phyloP scores from a whole-genome alignment of 2,329 filamentous ascomycete species.

The Rhynchosporium secalis region DNA sequence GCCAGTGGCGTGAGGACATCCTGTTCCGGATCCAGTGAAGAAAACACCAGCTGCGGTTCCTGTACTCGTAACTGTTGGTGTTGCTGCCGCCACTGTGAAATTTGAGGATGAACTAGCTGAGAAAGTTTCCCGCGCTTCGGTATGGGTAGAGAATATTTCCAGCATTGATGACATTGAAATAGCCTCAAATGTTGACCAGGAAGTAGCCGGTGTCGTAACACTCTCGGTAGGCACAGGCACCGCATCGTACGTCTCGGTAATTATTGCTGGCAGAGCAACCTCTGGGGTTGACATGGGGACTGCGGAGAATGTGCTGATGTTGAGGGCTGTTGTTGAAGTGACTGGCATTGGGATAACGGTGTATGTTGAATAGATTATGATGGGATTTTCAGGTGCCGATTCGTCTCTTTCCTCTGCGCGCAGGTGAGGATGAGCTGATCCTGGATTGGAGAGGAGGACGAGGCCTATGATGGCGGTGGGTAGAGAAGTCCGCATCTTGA shows the following conservation, averaged over 20 bases:
- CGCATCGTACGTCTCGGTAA: neutral
- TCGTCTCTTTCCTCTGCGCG: neutral
- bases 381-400: neutral
- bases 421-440: slow-evolving; percentile 20
- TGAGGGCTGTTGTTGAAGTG: neutral
- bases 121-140: neutral
- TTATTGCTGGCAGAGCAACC: neutral
- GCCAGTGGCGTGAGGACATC: slow-evolving; percentile 22
- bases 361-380: slow-evolving; percentile 2
- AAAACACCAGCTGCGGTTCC: slow-evolving; percentile 21
- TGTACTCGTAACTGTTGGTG: neutral
- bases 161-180: neutral
- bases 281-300: slow-evolving; percentile 19
- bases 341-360: slow-evolving; percentile 7
- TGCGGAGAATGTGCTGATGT: slow-evolving; percentile 24
- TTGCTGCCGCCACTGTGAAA: neutral
- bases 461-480: slow-evolving; percentile 28
- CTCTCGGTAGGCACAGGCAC: neutral
- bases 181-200: neutral
- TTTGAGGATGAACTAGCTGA: slow-evolving; percentile 19
- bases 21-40: slow-evolving; percentile 20
- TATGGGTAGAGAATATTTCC: neutral
- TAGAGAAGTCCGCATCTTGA: slow-evolving; percentile 30
- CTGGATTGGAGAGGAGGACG: slow-evolving; percentile 24
- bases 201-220: neutral